Conservation (phyloP, 78 protist genomes). For the Dictyostelium discoideum region DNA sequence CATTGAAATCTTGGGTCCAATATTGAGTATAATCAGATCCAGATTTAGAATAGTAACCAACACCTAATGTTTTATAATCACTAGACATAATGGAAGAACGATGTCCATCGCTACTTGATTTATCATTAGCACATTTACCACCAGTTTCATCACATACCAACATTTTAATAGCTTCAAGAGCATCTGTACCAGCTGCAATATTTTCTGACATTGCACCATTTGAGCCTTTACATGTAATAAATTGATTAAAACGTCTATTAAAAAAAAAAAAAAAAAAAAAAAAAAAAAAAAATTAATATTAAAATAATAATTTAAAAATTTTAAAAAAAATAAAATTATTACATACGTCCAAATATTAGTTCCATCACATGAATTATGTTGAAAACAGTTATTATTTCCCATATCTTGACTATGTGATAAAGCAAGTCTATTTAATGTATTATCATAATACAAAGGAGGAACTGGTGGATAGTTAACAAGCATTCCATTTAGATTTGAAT, state of each 20-base stretch:
- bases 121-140: slow-evolving; percentile 2
- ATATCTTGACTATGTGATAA: slow-evolving; percentile 18
- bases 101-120: slow-evolving; percentile 18
- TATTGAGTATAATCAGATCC: neutral
- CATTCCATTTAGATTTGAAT: neutral
- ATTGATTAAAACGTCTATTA: neutral
- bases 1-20: slow-evolving; percentile 54
- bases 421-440: neutral
- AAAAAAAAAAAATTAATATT: neutral
- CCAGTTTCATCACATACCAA: neutral
- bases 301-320: neutral
- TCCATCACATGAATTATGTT: slow-evolving; percentile 10
- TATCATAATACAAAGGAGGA: slow-evolving; percentile 7
- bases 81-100: neutral
- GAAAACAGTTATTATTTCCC: neutral
- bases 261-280: too few relatives aligned
- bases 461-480: neutral
- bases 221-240: neutral
- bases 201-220: slow-evolving; percentile 8
- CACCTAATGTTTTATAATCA: neutral
- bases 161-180: neutral
- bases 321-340: neutral
- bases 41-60: neutral
- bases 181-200: neutral
- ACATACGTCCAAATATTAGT: neutral